A percentile compares a stretch with the other conserved stretches of the same genome.
phyloP scores from a whole-genome alignment of 352 stramenopile genomes.

The Phytophthora sojae region DNA sequence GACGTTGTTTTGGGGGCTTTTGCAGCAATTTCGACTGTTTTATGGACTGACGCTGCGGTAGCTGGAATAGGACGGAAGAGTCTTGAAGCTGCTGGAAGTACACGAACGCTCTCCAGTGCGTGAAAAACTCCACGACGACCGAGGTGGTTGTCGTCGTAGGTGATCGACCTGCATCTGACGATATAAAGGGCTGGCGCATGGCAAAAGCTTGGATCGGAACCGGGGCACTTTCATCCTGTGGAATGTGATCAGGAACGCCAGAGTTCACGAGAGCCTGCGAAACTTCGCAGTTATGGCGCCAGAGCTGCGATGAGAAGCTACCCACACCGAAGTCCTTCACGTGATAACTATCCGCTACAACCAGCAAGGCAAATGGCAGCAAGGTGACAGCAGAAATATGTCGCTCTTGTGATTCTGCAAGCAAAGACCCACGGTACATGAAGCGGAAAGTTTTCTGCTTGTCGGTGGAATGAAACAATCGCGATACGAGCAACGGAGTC shows the following conservation, averaged over 20 bases:
- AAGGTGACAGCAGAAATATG: slow-evolving; percentile 26
- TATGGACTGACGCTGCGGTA: slow-evolving; percentile 10
- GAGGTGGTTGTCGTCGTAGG: background rate
- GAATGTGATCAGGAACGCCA: slow-evolving; percentile 34
- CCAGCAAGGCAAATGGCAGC: slow-evolving; percentile 40
- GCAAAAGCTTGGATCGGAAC: slow-evolving; percentile 19
- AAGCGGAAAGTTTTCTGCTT: slow-evolving; percentile 31
- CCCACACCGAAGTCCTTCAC: background rate
- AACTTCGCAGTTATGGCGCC: slow-evolving; percentile 32
- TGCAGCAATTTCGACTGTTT: slow-evolving; percentile 17
- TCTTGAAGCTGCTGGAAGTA: slow-evolving; percentile 64
- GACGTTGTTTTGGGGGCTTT: slow-evolving; percentile 9
- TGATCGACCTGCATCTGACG: background rate
- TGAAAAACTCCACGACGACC: slow-evolving; percentile 44
- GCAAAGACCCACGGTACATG: slow-evolving; percentile 39
- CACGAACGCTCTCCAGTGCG: slow-evolving; percentile 60
- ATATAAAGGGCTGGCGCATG: slow-evolving; percentile 14
- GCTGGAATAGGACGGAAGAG: slow-evolving; percentile 42
- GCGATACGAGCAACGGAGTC: slow-evolving; percentile 2
- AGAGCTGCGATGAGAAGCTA: slow-evolving; percentile 9
- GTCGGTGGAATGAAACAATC: slow-evolving; percentile 5
- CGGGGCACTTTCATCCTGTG: background rate
- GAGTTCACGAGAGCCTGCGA: slow-evolving; percentile 37
- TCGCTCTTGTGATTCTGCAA: slow-evolving; percentile 31
- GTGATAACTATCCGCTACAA: background rate